Conservation (phyloP, 2,329 filamentous ascomycete species). For the Diaporthe capsici region DNA sequence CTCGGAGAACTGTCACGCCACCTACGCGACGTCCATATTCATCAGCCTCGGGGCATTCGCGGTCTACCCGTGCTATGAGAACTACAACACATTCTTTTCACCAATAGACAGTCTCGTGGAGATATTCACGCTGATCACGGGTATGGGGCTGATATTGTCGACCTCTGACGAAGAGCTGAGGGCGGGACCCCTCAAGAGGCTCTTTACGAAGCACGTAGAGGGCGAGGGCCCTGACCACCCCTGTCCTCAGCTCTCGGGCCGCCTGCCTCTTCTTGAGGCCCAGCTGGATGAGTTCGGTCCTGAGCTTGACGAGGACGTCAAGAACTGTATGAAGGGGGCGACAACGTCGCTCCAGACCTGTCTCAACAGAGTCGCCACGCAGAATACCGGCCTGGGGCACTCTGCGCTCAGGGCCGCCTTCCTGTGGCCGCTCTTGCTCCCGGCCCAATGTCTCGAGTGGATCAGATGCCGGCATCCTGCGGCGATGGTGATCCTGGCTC, state of each 20-base stretch:
- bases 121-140: constrained; percentile 44
- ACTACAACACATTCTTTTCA: constrained; percentile 1
- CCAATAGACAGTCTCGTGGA: constrained; percentile 43
- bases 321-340: background rate
- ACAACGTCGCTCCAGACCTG: background rate
- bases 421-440: constrained; percentile 2
- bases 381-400: background rate
- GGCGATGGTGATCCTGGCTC: background rate
- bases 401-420: background rate
- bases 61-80: constrained; percentile 30
- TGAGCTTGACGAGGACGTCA: background rate
- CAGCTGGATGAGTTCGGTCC: background rate
- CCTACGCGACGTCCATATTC: constrained; percentile 42
- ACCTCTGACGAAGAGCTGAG: constrained; percentile 40
- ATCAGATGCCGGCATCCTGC: constrained; percentile 1
- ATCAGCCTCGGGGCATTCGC: constrained; percentile 45
- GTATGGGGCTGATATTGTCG: constrained; percentile 43
- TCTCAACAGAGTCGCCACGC: background rate
- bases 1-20: constrained; percentile 22
- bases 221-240: background rate
- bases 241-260: background rate
- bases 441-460: background rate
- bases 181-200: constrained; percentile 41
- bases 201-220: constrained; percentile 38
- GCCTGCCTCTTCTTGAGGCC: background rate